Evolutionary conservation across 2,329 filamentous ascomycete species (phyloP).

Genomic region (Elsinoe arachidis): DNA sequence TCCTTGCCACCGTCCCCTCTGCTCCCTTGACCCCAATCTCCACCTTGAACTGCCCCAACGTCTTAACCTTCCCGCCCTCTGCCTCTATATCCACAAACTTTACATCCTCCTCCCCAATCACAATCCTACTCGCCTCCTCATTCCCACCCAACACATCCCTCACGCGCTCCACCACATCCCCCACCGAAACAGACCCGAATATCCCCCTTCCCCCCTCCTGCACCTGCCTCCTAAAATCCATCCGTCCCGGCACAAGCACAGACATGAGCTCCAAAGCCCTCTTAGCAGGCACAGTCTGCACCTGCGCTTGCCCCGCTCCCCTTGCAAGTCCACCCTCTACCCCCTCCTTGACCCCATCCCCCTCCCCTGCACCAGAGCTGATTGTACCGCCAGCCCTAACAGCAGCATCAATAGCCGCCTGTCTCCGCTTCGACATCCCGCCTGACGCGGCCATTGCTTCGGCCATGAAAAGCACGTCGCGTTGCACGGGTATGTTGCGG

Average conservation of each 20-base stretch:
- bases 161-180: conserved; percentile 43
- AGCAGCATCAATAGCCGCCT: conserved; percentile 15
- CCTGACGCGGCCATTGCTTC: conserved; percentile 10
- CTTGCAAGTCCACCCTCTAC: background rate
- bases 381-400: background rate
- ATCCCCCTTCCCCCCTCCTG: conserved; percentile 39
- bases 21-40: conserved; percentile 44
- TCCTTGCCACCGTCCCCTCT: conserved; percentile 33
- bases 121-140: conserved; percentile 43
- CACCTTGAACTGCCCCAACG: conserved; percentile 44
- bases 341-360: conserved; percentile 14
- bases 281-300: conserved; percentile 23
- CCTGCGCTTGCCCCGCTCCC: background rate
- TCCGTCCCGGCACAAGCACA: conserved; percentile 37
- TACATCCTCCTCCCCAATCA: conserved; percentile 43
- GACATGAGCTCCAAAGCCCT: conserved; percentile 40
- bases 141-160: conserved; percentile 42
- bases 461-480: conserved; percentile 38
- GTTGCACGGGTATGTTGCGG: conserved; percentile 36
- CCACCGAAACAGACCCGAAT: conserved; percentile 47
- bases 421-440: conserved; percentile 12
- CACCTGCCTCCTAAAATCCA: conserved; percentile 36
- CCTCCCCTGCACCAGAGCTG: conserved; percentile 11
- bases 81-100: conserved; percentile 37
- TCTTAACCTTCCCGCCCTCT: conserved; percentile 41